Evolutionary conservation across 345 rosid genomes (phyloP).

Genomic region (Ceriops zippeliana): DNA sequence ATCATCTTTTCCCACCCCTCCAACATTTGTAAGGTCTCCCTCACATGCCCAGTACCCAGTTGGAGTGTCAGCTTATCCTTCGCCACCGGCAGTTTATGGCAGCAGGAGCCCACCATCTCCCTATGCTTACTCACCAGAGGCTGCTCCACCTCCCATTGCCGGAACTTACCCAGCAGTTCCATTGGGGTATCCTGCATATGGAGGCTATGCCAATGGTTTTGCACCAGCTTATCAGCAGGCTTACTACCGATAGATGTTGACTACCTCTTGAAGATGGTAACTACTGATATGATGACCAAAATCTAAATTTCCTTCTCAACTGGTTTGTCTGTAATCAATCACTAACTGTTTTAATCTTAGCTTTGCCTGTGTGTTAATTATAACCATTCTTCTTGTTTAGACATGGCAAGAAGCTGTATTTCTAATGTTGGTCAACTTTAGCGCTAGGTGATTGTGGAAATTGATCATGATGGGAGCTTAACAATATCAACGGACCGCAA

Average conservation of each 20-base stretch:
- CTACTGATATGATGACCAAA: constrained; percentile 64
- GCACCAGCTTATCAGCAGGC: constrained; percentile 80
- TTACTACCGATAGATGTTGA: constrained; percentile 72
- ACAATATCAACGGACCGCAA: constrained; percentile 32
- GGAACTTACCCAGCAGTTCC: constrained; percentile 55
- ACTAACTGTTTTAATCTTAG: constrained; percentile 72
- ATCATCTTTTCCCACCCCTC: constrained; percentile 82
- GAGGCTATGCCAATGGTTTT: constrained; percentile 48
- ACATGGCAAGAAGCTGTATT: constrained; percentile 48
- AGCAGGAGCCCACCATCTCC: constrained; percentile 57
- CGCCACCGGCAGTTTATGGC: constrained; percentile 64
- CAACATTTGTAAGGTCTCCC: constrained; percentile 74
- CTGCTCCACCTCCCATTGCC: constrained; percentile 43
- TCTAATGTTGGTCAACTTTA: constrained; percentile 54
- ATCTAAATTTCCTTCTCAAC: constrained; percentile 43
- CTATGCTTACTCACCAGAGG: constrained; percentile 62
- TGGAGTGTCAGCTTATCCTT: constrained; percentile 53
- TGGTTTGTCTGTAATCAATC: constrained; percentile 71
- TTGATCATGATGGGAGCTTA: constrained; percentile 38
- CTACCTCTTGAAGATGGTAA: constrained; percentile 52
- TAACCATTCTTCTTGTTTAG: constrained; percentile 39
- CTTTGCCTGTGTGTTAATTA: constrained; percentile 57
- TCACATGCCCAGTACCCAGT: constrained; percentile 73
- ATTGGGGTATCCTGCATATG: constrained; percentile 58
- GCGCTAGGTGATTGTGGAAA: constrained; percentile 59